These are phyloP conservation scores for Trypanosoma avium DNA, from an alignment of 208 protist species.

Conservation along the genomic window DNA sequence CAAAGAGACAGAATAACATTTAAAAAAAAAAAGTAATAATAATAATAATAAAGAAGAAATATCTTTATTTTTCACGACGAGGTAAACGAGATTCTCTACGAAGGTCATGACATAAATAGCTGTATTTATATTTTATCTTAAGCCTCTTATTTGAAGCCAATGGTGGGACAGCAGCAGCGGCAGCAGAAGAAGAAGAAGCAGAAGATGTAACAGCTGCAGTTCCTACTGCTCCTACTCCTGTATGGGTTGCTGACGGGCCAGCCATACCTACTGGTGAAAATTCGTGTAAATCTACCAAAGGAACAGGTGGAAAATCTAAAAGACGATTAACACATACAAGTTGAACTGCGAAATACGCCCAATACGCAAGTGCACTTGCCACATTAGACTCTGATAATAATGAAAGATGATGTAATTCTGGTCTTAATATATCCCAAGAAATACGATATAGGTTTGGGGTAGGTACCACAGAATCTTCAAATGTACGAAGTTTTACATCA, in stretches of 20 bases:
- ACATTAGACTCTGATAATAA: slow-evolving; percentile 23
- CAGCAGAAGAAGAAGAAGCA: neutral
- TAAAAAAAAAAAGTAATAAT: neutral
- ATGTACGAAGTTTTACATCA: slow-evolving; percentile 48
- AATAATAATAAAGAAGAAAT: neutral
- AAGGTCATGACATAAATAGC: slow-evolving; percentile 40
- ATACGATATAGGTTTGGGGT: slow-evolving; percentile 28
- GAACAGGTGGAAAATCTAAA: slow-evolving; percentile 37
- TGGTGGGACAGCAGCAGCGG: neutral
- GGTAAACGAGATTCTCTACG: slow-evolving; percentile 8
- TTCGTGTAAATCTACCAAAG: slow-evolving; percentile 26
- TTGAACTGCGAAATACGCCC: slow-evolving; percentile 41
- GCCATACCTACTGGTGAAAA: slow-evolving; percentile 16
- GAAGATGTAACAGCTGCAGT: neutral
- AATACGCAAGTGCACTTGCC: slow-evolving; percentile 30
- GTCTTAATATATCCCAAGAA: slow-evolving; percentile 52
- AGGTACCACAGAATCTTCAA: slow-evolving; percentile 40
- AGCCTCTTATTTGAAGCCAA: slow-evolving; percentile 15
- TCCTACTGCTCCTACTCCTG: neutral
- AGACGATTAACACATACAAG: slow-evolving; percentile 39
- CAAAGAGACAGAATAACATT: neutral
- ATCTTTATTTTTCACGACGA: neutral
- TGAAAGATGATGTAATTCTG: slow-evolving; percentile 29
- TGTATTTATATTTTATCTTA: slow-evolving; percentile 57
- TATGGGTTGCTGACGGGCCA: neutral